Evolutionary conservation across 129 eudicot species (phyloP), one percentile per base, ranked within the genome.

Genomic region (Dittrichia graveolens): DNA sequence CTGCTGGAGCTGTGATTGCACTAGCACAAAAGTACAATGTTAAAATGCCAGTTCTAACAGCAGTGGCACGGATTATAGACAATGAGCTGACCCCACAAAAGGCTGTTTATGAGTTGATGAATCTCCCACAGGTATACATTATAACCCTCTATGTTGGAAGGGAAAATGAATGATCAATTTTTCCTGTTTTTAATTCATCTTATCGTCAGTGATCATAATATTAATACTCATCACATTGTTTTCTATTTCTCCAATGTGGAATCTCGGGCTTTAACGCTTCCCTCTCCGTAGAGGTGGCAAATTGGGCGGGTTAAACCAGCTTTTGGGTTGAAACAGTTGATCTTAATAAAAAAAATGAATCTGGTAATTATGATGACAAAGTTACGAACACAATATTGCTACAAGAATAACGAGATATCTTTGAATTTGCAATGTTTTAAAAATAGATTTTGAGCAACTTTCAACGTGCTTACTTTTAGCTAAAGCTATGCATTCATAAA

Each of bases 1-100:
- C 98, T 19, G 96, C 96, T 2, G 98, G 98, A 69, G 98, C 98
- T 15, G 96, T 94, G 71, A 90, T 94, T 82, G 90, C 98, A 50
- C 83, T 94, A 74, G 98, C 95, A n/a, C 95, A 90, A 81, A 94
- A 87, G 75, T 94, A 90, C 58, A 94, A 90, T 62, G 96, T 94
- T n/a, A 90, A 94, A 76, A 82, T 94, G 95, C 98, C 98, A 9
- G 96, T 94, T 65, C 75, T 94, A 53, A 94, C 96, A 52, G 96
- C 96, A n/a, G 98, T 94, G 62, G 98, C 98, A 57, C 85, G 93
- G 71, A 94, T 94, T 40, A 85, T 94, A 43, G 98, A 94, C 84
- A 94, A 94, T 69, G 98, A 94, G 79, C 84, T 94, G 48, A 90
- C 96, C 11, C 98, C 98, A 10, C 84, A 86, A 18, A 90, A 86